Evolutionary conservation across 2,329 filamentous ascomycete species (phyloP), one percentile per base, ranked within the genome.

Genomic region (Cytospora paraplurivora): DNA sequence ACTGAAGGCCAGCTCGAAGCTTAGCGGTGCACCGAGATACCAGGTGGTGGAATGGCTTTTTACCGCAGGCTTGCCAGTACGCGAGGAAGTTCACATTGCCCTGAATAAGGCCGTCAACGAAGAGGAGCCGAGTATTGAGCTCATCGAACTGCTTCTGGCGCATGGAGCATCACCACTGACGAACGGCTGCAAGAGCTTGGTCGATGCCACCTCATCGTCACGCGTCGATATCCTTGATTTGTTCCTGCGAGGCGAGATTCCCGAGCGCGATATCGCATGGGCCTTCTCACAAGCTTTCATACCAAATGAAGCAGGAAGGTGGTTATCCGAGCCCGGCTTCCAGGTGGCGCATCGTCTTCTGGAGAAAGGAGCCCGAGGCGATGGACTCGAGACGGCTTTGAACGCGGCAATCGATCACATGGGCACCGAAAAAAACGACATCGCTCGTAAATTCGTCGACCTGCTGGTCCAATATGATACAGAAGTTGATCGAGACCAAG

Each of bases 21-120:
- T 86, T 12, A 78, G 76, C 53, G 76, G 76, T 27, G 81, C 82
- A 19, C 79, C 75, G 8, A 76, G 84, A 27, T 79, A 80, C 63
- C 76, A 76, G 7, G 75, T 85, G 15, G 74, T 84, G 34, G 71
- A 76, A 15, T 81, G 81, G 75, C 73, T 87, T 4, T 80, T 86
- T 63, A 76, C 78, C 27, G 83, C 82, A 1, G 83, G 82, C 0
- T 73, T 85, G 56, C 72, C 77, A 0, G 74, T 76, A 0, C 77
- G 76, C 0, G 80, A 81, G n/a, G 79, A 84, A 17, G 71, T 86
- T 0, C 78, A 86, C 66, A 75, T 79, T 7, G 76, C 79, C 0
- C 72, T 87, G 19, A 79, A 80, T 66, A 79, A 81, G 60, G 82
- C 80, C 0, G 77, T 86, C 8, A 83, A 81, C n/a, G 80, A 83